Base-by-base conservation (phyloP, 768 basidiomycete genomes). In the Pisolithus microcarpus region DNA sequence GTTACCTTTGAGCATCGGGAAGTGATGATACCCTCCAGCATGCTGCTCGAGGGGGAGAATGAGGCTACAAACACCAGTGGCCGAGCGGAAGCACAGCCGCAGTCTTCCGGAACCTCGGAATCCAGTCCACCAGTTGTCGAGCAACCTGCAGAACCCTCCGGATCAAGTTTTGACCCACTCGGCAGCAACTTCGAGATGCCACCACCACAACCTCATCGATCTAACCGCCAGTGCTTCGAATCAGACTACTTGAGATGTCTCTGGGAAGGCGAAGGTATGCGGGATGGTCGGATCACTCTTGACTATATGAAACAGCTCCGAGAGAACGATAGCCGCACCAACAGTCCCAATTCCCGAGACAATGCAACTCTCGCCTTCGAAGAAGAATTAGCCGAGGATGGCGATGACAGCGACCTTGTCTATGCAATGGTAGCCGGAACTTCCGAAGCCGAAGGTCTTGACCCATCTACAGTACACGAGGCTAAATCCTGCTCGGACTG, bases 1-100 rank as follows among this genome's bases (percentile, higher is more conserved):
- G 51, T 19, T 15, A 26, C 1, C 55, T 58, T 18, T 11, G 28
- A 54, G 53, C 28, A 38, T 52, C 0, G 16, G 7, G 15, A 38
- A 13, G 15, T 19, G 7, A 38, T 4, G 5, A 38, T 19, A 16
- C 38, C 38, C 15, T 7, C 38, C 15, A 7, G 38, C 13, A 13
- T 38, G 30, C 8, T 3, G 8, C 30, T 30, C 30, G 8, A 30
- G 30, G 30, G 30, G 30, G 30, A 30, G 10, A 30, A 30, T 30
- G 30, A 30, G 30, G 30, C 30, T 30, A 30, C 10, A 10, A 10
- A 10, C 8, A 9, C 2, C 10, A 10, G 30, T 3, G 8, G 30
- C 30, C 30, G 8, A 30, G 8, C 6, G 30, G 30, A 7, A 30
- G 30, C 30, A 30, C 30, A 30, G 7, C 30, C 30, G 8, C 30